Conservation (phyloP, 2,329 filamentous ascomycete species). For the Diatrype stigma region DNA sequence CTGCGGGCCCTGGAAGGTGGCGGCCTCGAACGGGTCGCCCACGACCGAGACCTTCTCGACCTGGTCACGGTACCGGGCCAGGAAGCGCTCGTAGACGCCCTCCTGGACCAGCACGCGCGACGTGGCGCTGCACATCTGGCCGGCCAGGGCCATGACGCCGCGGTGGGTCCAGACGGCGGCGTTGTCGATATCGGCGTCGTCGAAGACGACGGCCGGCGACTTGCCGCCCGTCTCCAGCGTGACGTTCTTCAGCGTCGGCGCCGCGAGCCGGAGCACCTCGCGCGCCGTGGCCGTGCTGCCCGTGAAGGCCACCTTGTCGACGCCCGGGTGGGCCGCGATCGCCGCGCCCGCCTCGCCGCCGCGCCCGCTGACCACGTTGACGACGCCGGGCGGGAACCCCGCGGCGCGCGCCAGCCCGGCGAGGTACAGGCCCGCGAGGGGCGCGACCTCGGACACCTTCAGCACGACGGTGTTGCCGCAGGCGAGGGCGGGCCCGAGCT, state of each 20-base stretch:
- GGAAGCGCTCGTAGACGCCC: slow-evolving; percentile 57
- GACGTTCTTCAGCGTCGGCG: slow-evolving; percentile 51
- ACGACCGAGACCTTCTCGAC: too few relatives aligned
- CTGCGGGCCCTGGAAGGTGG: slow-evolving; percentile 72
- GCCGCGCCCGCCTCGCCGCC: slow-evolving; percentile 60
- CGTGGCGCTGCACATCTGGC: slow-evolving; percentile 63
- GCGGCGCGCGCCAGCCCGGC: slow-evolving; percentile 45
- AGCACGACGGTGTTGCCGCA: slow-evolving; percentile 39
- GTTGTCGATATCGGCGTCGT: slow-evolving; percentile 62
- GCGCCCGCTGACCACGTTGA: slow-evolving; percentile 58
- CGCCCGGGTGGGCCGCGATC: slow-evolving; percentile 52
- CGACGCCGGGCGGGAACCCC: slow-evolving; percentile 56
- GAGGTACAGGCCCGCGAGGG: slow-evolving; percentile 40
- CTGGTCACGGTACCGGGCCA: slow-evolving; percentile 59
- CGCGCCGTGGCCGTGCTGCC: slow-evolving; percentile 54
- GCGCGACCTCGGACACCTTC: slow-evolving; percentile 56
- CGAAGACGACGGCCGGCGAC: slow-evolving; percentile 59
- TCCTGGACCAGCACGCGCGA: slow-evolving; percentile 63
- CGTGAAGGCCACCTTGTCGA: slow-evolving; percentile 61
- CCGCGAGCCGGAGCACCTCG: slow-evolving; percentile 32
- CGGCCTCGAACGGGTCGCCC: slow-evolving; percentile 59
- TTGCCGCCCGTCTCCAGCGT: slow-evolving; percentile 66
- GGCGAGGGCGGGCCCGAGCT: neutral
- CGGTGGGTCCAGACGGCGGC: slow-evolving; percentile 56
- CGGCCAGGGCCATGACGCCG: slow-evolving; percentile 57